These are phyloP conservation scores for Santalum album DNA, from an alignment of 164 flowering plant genomes.

Conservation along the genomic window DNA sequence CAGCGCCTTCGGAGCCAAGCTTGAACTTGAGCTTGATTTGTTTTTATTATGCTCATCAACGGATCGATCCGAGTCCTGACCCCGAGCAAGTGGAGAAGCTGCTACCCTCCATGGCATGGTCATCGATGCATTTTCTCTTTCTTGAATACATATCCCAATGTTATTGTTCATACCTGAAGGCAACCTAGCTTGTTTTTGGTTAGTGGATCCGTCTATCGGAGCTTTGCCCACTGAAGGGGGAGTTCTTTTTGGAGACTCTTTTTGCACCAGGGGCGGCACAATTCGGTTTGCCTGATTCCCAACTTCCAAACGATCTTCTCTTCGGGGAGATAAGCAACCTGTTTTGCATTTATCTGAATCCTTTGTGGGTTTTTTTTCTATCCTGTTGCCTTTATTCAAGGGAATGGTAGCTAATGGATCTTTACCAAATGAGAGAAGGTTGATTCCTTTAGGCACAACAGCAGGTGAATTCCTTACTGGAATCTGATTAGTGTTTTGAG, in stretches of 20 bases:
- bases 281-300: constrained; percentile 2
- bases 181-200: constrained; percentile 3
- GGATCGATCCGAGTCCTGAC: constrained; percentile 9
- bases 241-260: not conserved
- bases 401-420: constrained; percentile 5
- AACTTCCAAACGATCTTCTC: not conserved
- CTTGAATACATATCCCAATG: constrained; percentile 5
- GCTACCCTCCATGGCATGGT: constrained; percentile 8
- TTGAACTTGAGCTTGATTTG: constrained; percentile 7
- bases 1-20: constrained; percentile 20
- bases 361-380: not conserved
- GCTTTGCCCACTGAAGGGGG: constrained; percentile 7
- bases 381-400: constrained; percentile 2
- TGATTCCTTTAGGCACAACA: constrained; percentile 30
- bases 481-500: constrained; percentile 13
- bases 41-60: constrained; percentile 13
- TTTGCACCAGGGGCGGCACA: not conserved
- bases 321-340: constrained; percentile 1
- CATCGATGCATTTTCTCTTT: constrained; percentile 12
- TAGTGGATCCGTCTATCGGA: constrained; percentile 2
- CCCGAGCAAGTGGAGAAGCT: constrained; percentile 10
- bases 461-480: constrained; percentile 12
- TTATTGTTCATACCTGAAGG: constrained; percentile 3
- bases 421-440: constrained; percentile 35
- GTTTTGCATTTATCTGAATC: constrained; percentile 2